Base-by-base conservation (phyloP, 1,284 basidiomycete genomes). In the Sanghuangporus baumii region DNA sequence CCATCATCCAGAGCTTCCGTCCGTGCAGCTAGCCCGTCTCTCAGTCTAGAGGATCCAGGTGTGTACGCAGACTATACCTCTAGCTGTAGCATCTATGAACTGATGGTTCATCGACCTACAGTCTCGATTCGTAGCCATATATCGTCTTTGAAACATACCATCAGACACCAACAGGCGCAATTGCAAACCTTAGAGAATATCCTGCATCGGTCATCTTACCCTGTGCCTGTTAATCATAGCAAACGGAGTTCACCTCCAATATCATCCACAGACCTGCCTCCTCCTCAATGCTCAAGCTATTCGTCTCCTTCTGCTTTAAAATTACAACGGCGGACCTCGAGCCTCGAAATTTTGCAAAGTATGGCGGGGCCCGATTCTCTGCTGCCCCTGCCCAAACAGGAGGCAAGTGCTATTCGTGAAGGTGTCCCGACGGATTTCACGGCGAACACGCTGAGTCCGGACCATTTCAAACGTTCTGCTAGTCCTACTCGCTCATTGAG, bases 401-500 rank as follows among this genome's bases (percentile, higher is more conserved):
- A 85, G 31, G 68, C 61, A 11, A 70, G 73, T 1, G 61, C 72
- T 18, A 88, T 89, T 55, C 78, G 78, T 59, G 89, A 92, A 72
- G 90, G 89, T 50, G 80, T 92, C 2, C 89, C 89, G 6, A 76
- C 83, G 70, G 76, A 74, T 47, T 86, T 87, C 68, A 74, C 74
- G 7, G 70, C 71, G 16, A 71, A 74, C 23, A 69, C 78, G 14
- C 69, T 73, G 16, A 78, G 71, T 59, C 75, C 78, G 47, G 69
- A 79, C 4, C 66, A 71, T 20, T 71, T 76, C 67, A 86, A 84
- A 70, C 83, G 89, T 47, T 73, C 77, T 40, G 77, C 82, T 2
- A 92, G 90, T 71, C 89, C 90, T 55, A 91, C 87, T 12, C 79
- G 89, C 58, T 88, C 88, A 58, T 76, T 91, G 43, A 91, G 88